Evolutionary conservation across 305 asterid genomes (phyloP).

Genomic region (Solanum hybrid): DNA sequence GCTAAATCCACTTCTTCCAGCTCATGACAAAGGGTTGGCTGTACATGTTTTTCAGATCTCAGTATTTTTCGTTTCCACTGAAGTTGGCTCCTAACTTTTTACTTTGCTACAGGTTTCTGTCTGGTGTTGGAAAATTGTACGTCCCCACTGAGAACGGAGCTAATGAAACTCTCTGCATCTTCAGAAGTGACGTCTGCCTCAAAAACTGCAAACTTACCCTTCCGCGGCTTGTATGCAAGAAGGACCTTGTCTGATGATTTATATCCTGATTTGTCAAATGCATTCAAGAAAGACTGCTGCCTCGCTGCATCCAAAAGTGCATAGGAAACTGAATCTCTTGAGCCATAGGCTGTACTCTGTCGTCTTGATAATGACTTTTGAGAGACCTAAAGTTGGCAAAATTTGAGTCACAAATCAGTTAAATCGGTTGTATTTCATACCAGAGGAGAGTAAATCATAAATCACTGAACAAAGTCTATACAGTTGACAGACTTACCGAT

Average conservation of each 20-base stretch:
- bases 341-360: constrained; percentile 27
- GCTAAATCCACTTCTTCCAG: background rate
- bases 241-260: constrained; percentile 51
- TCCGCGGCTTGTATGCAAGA: constrained; percentile 77
- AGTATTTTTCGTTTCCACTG: background rate
- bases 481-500: constrained; percentile 39
- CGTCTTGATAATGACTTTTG: constrained; percentile 66
- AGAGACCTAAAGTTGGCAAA: constrained; percentile 41
- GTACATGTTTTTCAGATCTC: background rate
- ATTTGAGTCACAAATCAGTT: background rate
- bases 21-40: background rate
- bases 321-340: constrained; percentile 52
- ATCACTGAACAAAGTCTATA: background rate
- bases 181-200: constrained; percentile 45
- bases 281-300: constrained; percentile 55
- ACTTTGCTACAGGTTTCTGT: constrained; percentile 34
- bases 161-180: constrained; percentile 53
- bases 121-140: constrained; percentile 53
- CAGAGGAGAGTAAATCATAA: background rate
- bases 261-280: constrained; percentile 56
- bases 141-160: constrained; percentile 73
- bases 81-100: background rate
- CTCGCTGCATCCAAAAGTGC: constrained; percentile 66
- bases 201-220: constrained; percentile 51
- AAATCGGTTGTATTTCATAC: background rate